Conservation (phyloP, 352 stramenopile genomes). For the Phytophthora brassicae region DNA sequence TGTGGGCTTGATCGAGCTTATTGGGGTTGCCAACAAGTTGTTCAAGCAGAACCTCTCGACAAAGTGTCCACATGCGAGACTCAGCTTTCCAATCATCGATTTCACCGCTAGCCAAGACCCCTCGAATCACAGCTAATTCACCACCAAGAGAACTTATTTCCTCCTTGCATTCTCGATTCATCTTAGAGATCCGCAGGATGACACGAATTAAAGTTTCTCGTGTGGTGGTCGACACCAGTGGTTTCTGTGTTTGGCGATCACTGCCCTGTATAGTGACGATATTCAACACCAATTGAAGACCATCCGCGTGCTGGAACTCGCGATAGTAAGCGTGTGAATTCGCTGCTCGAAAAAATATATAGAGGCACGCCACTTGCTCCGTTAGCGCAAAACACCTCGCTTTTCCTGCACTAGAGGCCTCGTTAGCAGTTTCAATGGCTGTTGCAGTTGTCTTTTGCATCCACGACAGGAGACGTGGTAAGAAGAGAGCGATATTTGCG, state of each 20-base stretch:
- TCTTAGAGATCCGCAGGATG: conserved; percentile 44
- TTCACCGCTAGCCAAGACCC: conserved; percentile 33
- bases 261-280: conserved; percentile 31
- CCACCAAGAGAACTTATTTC: conserved; percentile 48
- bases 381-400: conserved; percentile 31
- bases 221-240: conserved; percentile 23
- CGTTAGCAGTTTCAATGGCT: conserved; percentile 1
- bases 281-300: conserved; percentile 47
- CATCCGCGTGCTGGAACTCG: conserved; percentile 59
- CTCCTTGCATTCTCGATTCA: conserved; percentile 42
- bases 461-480: conserved; percentile 66
- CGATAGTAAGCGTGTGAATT: conserved; percentile 45
- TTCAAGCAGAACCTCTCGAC: conserved; percentile 53
- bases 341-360: conserved; percentile 45
- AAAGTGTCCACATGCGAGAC: conserved; percentile 30
- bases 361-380: conserved; percentile 52
- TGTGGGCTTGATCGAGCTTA: conserved; percentile 29
- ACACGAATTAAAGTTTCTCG: conserved; percentile 40
- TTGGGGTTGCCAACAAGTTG: conserved; percentile 55
- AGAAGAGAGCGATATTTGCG: conserved; percentile 47
- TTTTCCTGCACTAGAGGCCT: conserved; percentile 12
- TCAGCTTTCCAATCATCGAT: conserved; percentile 14
- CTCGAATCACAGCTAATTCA: conserved; percentile 46
- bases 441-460: conserved; percentile 50
- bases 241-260: conserved; percentile 8